Base-by-base conservation (phyloP, 2,329 filamentous ascomycete genomes). In the Eutypella sp. region DNA sequence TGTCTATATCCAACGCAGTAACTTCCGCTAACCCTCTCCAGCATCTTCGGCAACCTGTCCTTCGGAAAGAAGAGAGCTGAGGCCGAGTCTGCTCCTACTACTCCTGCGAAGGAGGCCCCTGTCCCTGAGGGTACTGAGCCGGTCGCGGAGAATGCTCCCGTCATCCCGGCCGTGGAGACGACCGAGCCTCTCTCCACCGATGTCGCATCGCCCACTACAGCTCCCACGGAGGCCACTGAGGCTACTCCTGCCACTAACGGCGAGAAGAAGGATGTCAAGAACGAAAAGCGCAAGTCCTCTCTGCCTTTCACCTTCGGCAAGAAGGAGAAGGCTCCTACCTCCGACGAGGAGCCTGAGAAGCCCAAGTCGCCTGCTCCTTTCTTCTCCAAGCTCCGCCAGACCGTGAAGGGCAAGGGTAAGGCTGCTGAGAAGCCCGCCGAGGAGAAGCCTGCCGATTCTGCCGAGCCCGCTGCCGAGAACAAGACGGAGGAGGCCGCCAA, bases 221-320 rank as follows among this genome's bases (percentile, higher is more conserved):
- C 65, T 47, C 69, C 72, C 23, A 63, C 70, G 33, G 75, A 79
- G 65, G 68, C 68, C 19, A 66, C 70, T 3, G 75, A 79, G 57
- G 61, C 53, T 48, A 56, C 66, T 25, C 71, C 72, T 49, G 68
- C 67, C 48, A 68, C 68, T 56, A 74, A 73, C 42, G 72, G 72
- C 49, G 81, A 83, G 69, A 80, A 80, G 67, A 81, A 81, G 69
- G 78, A 80, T 51, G 65, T 75, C 57, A 90, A 89, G 82, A 67
- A 67, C 40, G 76, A 81, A 69, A 95, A 95, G 87, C 87, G 89
- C 68, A 82, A 83, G 69, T 93, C 88, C 55, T 84, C 91, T 61
- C 68, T 81, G 8, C 76, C 77, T 41, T 95, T 95, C 70, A 82
- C 81, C 59, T 84, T 82, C 61, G 82, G 88, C 69, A 86, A 89